Base-by-base conservation (phyloP, 2,329 filamentous ascomycete species). In the Cadophora sp. region DNA sequence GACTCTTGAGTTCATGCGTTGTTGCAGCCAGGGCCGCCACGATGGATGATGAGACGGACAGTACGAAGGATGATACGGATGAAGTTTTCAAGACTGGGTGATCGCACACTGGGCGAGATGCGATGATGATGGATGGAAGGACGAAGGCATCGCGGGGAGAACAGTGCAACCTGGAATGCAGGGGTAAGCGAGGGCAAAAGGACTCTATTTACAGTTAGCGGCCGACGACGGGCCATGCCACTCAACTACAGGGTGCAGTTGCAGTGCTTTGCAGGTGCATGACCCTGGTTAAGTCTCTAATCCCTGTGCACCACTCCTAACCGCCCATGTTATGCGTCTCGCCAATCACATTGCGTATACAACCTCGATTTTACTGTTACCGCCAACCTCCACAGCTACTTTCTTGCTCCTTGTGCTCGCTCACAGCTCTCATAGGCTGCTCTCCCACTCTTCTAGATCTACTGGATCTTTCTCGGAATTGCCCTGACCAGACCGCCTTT, bases 301-400 rank as follows among this genome's bases (percentile, higher is more conserved):
- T 12, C 37, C 6, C 43, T 24, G 40, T 27, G n/a, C 58, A 12
- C 19, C 58, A 22, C 51, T 19, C 29, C 51, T 43, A 27, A 55
- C 27, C 6, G 26, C 58, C 37, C 58, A 37, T 37, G 34, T 29
- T 22, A 16, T 62, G 14, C 19, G 12, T 11, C 24, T 27, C 37
- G 40, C 59, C 59, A 62, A 62, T 62, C 59, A 62, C n/a, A 40
- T 8, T 11, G 26, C 26, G 59, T 48, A 62, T 14, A 62, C 59
- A 48, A 29, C 40, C 59, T 62, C 61, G 29, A 34, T 50, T 53
- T 37, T 19, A 50, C 27, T 34, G 27, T 27, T 61, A 19, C 58
- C 58, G 37, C 58, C 43, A 27, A 27, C 37, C 37, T 29, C 14
- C 12, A 24, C n/a, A 1, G 26, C 59, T 62, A 62, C n/a, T 62